phyloP scores from a whole-genome alignment of 768 basidiomycete species.

The Pisolithus tinctorius region DNA sequence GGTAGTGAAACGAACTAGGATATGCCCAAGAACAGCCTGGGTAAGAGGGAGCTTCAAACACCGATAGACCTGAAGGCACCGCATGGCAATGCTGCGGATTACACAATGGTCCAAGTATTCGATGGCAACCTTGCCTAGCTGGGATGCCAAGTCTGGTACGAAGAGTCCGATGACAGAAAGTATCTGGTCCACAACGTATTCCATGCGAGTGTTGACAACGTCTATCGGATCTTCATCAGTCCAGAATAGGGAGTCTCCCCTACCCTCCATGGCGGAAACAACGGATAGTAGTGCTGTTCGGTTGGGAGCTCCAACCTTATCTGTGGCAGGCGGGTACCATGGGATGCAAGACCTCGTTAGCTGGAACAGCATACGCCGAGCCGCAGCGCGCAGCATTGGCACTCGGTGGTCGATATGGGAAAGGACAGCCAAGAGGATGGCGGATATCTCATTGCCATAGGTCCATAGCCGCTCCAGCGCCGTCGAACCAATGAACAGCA shows the following conservation, averaged over 20 bases:
- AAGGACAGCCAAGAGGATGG: constrained; percentile 73
- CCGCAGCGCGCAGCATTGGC: constrained; percentile 60
- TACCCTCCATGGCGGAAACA: constrained; percentile 50
- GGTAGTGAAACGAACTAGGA: constrained; percentile 78
- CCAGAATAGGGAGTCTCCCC: constrained; percentile 59
- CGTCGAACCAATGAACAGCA: constrained; percentile 76
- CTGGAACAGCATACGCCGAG: constrained; percentile 79
- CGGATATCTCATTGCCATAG: constrained; percentile 58
- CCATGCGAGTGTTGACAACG: constrained; percentile 61
- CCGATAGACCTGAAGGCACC: constrained; percentile 87
- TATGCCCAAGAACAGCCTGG: constrained; percentile 64
- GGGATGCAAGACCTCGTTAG: constrained; percentile 76
- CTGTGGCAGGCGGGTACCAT: constrained; percentile 66
- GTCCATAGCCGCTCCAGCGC: constrained; percentile 76
- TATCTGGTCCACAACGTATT: constrained; percentile 57
- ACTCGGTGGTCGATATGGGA: constrained; percentile 77
- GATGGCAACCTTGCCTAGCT: constrained; percentile 77
- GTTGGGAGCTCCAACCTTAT: constrained; percentile 44
- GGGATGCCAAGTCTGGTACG: constrained; percentile 58
- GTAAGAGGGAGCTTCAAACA: constrained; percentile 68
- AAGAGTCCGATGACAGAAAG: constrained; percentile 63
- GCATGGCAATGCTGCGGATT: constrained; percentile 77
- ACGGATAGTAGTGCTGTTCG: constrained; percentile 44
- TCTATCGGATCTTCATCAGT: constrained; percentile 56
- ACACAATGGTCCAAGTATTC: constrained; percentile 84